Conservation (phyloP, 2,329 filamentous ascomycete species). For the Botrytis pseudocinerea region DNA sequence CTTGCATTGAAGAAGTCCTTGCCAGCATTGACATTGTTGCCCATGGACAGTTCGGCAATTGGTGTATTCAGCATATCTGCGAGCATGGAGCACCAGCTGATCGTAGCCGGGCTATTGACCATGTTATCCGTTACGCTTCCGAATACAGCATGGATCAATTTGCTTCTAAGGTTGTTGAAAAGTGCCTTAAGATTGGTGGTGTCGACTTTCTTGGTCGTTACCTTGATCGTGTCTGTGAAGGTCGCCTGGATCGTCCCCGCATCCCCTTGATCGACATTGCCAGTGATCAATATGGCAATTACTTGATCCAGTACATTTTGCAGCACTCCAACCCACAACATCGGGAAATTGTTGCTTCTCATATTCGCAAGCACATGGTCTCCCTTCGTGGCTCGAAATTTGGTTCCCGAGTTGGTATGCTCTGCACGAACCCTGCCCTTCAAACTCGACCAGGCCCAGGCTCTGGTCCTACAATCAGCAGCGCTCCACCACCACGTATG, state of each 20-base stretch:
- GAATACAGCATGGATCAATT: slow-evolving; percentile 99
- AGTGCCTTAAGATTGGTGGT: slow-evolving; percentile 95
- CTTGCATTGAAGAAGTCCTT: slow-evolving; percentile 95
- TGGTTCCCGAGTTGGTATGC: slow-evolving; percentile 96
- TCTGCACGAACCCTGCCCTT: slow-evolving; percentile 92
- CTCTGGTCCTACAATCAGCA: slow-evolving; percentile 63
- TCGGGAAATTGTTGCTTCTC: slow-evolving; percentile 86
- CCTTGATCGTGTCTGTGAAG: slow-evolving; percentile 90
- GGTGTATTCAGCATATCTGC: slow-evolving; percentile 99
- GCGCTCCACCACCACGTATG: slow-evolving; percentile 50
- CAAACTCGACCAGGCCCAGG: slow-evolving; percentile 87
- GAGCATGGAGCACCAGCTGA: slow-evolving; percentile 92
- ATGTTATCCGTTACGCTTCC: slow-evolving; percentile 88
- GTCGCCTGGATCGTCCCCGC: slow-evolving; percentile 83
- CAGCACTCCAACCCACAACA: slow-evolving; percentile 85
- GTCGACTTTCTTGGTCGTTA: slow-evolving; percentile 89
- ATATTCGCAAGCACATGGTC: slow-evolving; percentile 99
- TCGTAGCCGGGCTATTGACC: slow-evolving; percentile 89
- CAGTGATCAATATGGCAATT: slow-evolving; percentile 98
- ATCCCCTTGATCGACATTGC: slow-evolving; percentile 98
- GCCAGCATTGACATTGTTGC: slow-evolving; percentile 94
- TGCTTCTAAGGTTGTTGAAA: slow-evolving; percentile 98
- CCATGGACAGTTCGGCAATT: slow-evolving; percentile 97
- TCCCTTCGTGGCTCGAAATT: slow-evolving; percentile 98
- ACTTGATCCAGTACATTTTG: slow-evolving; percentile 95